Conservation (phyloP, 106 monocot species). For the Ottelia alismoides region DNA sequence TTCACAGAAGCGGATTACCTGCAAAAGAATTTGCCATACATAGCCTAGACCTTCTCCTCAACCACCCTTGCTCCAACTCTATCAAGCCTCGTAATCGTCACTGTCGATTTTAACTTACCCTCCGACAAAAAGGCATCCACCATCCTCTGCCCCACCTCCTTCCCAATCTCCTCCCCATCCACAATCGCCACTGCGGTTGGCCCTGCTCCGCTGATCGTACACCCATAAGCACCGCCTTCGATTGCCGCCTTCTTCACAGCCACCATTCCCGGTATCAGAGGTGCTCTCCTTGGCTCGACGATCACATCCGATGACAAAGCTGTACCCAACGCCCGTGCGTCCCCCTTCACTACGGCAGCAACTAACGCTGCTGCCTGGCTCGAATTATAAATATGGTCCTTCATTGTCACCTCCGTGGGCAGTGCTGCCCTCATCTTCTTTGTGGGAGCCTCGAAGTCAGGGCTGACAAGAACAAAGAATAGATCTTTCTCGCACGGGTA, state of each 20-base stretch:
- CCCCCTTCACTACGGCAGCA: conserved; percentile 60
- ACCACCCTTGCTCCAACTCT: conserved; percentile 78
- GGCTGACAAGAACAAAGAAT: conserved; percentile 71
- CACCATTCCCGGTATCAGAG: conserved; percentile 81
- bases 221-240: conserved; percentile 73
- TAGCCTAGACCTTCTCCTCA: too few relatives aligned
- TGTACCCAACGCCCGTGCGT: conserved; percentile 47
- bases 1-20: too few relatives aligned
- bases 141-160: conserved; percentile 53
- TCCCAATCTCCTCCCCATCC: conserved; percentile 70
- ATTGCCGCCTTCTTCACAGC: conserved; percentile 72
- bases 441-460: conserved; percentile 86
- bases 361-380: conserved; percentile 89
- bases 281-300: conserved; percentile 77
- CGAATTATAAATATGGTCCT: conserved; percentile 68
- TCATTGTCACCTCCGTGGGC: conserved; percentile 51
- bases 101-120: conserved; percentile 45
- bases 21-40: too few relatives aligned
- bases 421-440: conserved; percentile 85
- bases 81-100: conserved; percentile 48
- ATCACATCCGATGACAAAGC: conserved; percentile 63
- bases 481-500: conserved; percentile 56
- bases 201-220: conserved; percentile 88
- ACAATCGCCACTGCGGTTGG: conserved; percentile 76
- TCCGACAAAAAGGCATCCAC: conserved; percentile 66